These are phyloP conservation scores for Blastocystis sp. DNA, from an alignment of 352 stramenopile species.

Conservation along the genomic window DNA sequence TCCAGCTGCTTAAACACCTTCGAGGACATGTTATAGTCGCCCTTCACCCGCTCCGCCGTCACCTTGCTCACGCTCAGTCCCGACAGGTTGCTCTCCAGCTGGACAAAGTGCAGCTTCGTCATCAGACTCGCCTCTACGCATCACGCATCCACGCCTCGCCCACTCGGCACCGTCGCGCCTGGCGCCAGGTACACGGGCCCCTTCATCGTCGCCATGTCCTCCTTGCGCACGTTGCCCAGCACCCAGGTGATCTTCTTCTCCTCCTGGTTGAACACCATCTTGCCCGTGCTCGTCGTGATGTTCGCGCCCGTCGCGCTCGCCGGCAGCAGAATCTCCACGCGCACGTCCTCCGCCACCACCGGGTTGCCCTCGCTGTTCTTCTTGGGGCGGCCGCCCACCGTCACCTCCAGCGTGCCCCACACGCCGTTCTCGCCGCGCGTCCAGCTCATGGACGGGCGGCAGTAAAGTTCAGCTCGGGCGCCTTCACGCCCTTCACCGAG, in stretches of 20 bases:
- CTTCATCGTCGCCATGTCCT: conserved; percentile 6
- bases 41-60: conserved; percentile 26
- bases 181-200: conserved; percentile 31
- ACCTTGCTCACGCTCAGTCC: conserved; percentile 44
- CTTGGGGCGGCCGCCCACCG: conserved; percentile 20
- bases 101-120: conserved; percentile 15
- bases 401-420: conserved; percentile 42
- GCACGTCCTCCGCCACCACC: not conserved
- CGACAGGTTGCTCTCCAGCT: conserved; percentile 10
- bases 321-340: not conserved
- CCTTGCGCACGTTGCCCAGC: conserved; percentile 9
- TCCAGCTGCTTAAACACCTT: not conserved
- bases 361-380: conserved; percentile 27
- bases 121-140: conserved; percentile 20
- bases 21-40: conserved; percentile 11
- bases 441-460: not conserved
- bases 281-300: not conserved
- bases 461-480: not conserved
- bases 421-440: not conserved
- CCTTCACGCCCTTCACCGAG: not conserved
- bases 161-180: not conserved
- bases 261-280: conserved; percentile 23
- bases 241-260: conserved; percentile 39
- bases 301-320: conserved; percentile 14
- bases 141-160: not conserved